Base-by-base conservation (phyloP, 805 yeast genomes). In the Candida boleticola region DNA sequence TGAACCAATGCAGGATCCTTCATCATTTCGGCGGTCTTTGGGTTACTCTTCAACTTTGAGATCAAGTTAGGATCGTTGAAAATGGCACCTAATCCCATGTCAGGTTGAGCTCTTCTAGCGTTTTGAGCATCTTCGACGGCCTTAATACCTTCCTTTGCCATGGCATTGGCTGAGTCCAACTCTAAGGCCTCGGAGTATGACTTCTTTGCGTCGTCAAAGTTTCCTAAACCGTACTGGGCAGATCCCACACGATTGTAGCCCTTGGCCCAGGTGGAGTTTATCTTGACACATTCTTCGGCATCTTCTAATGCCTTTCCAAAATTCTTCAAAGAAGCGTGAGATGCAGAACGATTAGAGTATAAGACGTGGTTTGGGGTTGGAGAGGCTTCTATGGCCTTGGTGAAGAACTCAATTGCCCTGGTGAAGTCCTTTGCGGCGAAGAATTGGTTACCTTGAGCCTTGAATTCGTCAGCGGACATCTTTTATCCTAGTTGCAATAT, bases 241-340 rank as follows among this genome's bases (percentile, higher is more conserved):
- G 97, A 90, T 45, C 88, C 99, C 29, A 85, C 85, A 66, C 99
- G 83, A 57, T 82, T 85, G 73, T 85, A 87, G 37, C 98, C 99
- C 67, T 93, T 93, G 18, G 97, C 89, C 98, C 98, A 93, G 2
- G 83, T 51, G 13, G 89, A 83, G 50, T 86, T 88, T 66, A 89
- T 81, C 55, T 79, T 76, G 41, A 85, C 82, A 67, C 96, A 85
- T 57, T 85, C 79, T 45, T 86, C 67, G 14, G 98, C 99, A 63
- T 93, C 99, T 36, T 73, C 70, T 46, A 89, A 71, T 3, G 98
- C 99, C 45, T 82, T 69, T 18, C 62, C 63, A 57, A 82, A 93
- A 54, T 89, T 69, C 57, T 81, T 80, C 68, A 82, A 66, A 5
- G 97, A 87, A 3, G 97, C 85, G 57, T 83, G 83, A 43, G 89